phyloP scores from a whole-genome alignment of 345 rosid species.

The Ceriops zippeliana region DNA sequence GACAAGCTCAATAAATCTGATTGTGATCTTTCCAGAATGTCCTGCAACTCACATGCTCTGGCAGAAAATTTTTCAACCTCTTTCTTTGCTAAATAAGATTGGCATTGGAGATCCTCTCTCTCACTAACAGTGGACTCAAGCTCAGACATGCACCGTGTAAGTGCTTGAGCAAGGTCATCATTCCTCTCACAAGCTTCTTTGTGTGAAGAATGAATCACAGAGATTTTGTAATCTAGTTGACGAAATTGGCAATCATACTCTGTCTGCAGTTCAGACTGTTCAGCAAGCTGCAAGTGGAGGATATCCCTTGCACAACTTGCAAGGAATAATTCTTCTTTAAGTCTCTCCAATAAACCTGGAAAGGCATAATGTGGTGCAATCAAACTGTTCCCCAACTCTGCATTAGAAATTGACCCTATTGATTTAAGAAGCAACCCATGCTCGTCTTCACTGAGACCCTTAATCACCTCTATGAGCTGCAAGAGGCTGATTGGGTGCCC shows the following conservation, averaged over 20 bases:
- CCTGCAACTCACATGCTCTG: conserved; percentile 55
- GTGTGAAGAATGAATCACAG: conserved; percentile 43
- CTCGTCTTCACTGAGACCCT: conserved; percentile 57
- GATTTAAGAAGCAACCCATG: conserved; percentile 43
- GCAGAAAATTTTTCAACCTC: conserved; percentile 49
- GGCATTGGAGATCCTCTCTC: conserved; percentile 47
- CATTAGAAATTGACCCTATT: conserved; percentile 33
- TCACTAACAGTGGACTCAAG: conserved; percentile 36
- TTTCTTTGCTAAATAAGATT: conserved; percentile 43
- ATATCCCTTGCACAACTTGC: conserved; percentile 50
- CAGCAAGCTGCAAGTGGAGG: conserved; percentile 53
- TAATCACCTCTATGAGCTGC: conserved; percentile 46
- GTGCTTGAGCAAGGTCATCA: conserved; percentile 48
- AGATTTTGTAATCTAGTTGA: conserved; percentile 42
- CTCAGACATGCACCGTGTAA: conserved; percentile 54
- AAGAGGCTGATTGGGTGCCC: conserved; percentile 32
- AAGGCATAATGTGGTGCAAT: conserved; percentile 10
- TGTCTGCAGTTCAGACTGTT: conserved; percentile 45
- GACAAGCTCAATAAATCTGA: conserved; percentile 36
- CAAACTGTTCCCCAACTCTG: conserved; percentile 26
- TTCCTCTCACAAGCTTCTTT: conserved; percentile 37
- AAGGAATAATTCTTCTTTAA: conserved; percentile 58
- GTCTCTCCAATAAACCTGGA: conserved; percentile 36
- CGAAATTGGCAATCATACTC: conserved; percentile 39
- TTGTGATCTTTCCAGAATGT: conserved; percentile 47